A percentile compares a stretch with the other conserved stretches of the same genome.
phyloP scores from a whole-genome alignment of 495 filamentous ascomycete genomes.

The Podospora anserina region DNA sequence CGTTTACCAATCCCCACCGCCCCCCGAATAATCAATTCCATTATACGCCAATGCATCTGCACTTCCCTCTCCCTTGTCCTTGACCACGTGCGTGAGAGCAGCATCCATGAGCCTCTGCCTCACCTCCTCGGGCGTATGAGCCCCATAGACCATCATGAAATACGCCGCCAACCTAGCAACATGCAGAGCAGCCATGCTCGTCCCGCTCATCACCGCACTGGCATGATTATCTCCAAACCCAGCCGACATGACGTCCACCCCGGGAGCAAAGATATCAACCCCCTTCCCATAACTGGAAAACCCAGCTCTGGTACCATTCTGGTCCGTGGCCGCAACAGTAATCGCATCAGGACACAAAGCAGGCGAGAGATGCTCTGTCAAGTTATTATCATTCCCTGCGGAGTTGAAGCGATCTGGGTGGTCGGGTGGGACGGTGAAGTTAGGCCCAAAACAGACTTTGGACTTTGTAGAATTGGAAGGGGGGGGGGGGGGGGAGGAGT shows the following conservation, averaged over 20 bases:
- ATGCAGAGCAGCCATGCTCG: constrained; percentile 49
- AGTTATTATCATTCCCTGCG: constrained; percentile 46
- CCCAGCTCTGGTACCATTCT: constrained; percentile 42
- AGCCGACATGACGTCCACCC: constrained; percentile 41
- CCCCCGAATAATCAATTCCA: not conserved
- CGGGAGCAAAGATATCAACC: constrained; percentile 62
- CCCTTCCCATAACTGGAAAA: constrained; percentile 59
- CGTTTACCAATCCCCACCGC: not conserved
- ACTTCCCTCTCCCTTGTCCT: constrained; percentile 17
- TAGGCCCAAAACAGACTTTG: constrained; percentile 42
- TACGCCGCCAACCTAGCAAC: constrained; percentile 51
- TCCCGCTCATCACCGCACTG: constrained; percentile 45
- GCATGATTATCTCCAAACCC: constrained; percentile 27
- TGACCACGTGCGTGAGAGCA: constrained; percentile 28
- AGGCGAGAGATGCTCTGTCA: constrained; percentile 45
- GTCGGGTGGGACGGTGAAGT: constrained; percentile 53
- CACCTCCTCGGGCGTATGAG: constrained; percentile 11
- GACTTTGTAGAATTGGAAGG: constrained; percentile 52
- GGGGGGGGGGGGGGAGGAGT: constrained; percentile 37
- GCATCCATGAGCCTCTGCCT: constrained; percentile 38
- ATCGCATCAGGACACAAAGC: constrained; percentile 55
- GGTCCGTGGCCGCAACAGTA: constrained; percentile 55
- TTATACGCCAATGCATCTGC: not conserved
- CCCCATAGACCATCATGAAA: constrained; percentile 26
- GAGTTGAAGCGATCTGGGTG: constrained; percentile 45